These are phyloP conservation scores for Talaromyces islandicus DNA, from an alignment of 2,329 filamentous ascomycete species.

Conservation along the genomic window DNA sequence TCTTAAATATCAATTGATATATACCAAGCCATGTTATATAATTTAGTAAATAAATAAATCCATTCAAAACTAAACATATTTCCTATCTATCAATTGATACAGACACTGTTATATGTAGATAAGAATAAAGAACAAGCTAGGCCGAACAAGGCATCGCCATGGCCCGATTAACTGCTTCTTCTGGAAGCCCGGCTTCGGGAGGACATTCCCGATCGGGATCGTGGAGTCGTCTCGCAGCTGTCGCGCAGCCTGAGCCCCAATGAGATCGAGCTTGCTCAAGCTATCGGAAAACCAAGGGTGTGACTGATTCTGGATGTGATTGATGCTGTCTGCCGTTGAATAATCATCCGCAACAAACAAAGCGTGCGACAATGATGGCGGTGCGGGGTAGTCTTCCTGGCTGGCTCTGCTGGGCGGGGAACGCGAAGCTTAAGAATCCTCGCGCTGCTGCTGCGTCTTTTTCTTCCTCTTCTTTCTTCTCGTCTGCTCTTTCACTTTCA, in stretches of 20 bases:
- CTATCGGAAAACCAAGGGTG: neutral
- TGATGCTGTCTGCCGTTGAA: neutral
- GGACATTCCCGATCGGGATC: constrained; percentile 8
- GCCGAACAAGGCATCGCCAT: neutral
- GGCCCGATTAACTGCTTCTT: constrained; percentile 9
- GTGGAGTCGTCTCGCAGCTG: neutral
- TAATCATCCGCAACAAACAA: neutral
- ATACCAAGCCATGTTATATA: too few relatives aligned
- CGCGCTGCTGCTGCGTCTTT: neutral
- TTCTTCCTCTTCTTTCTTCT: neutral
- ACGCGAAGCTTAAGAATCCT: neutral
- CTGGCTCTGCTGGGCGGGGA: neutral
- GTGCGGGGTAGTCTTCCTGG: neutral
- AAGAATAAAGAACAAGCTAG: neutral
- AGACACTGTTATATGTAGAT: too few relatives aligned
- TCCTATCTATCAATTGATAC: too few relatives aligned
- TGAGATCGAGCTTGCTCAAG: neutral
- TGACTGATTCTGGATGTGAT: neutral
- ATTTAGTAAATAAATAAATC: too few relatives aligned
- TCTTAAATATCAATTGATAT: too few relatives aligned
- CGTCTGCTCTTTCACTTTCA: neutral
- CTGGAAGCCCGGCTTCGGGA: constrained; percentile 2
- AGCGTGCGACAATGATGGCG: neutral
- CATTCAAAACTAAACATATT: too few relatives aligned
- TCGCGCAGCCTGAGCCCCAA: neutral